A percentile compares a stretch with the other conserved stretches of the same genome.
Evolutionary conservation across 768 basidiomycete species (phyloP).

Genomic region (Termitomyces sp.): DNA sequence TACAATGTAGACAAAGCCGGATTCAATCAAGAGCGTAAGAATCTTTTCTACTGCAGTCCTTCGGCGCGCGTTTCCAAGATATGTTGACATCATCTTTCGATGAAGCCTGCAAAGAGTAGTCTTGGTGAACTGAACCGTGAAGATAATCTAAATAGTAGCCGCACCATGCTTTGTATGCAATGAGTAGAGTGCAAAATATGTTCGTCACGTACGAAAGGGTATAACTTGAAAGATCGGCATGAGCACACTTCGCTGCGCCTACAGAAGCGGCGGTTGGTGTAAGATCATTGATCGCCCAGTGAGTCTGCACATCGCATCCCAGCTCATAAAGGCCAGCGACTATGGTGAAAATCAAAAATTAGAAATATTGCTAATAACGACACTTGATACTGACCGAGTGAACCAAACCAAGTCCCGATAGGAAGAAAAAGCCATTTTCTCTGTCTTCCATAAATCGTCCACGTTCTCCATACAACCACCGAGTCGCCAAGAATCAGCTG

Average conservation of each 20-base stretch:
- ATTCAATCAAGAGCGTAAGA: constrained; percentile 22
- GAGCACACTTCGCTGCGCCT: constrained; percentile 18
- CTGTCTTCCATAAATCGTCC: constrained; percentile 16
- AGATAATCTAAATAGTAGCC: neutral
- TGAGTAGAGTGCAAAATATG: constrained; percentile 22
- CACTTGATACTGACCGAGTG: constrained; percentile 14
- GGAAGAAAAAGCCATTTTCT: constrained; percentile 16
- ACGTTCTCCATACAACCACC: constrained; percentile 26
- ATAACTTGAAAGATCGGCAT: constrained; percentile 23
- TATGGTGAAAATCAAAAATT: neutral
- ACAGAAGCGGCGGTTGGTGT: constrained; percentile 20
- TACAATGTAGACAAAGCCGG: constrained; percentile 21
- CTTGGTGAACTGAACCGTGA: neutral
- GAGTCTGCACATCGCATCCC: constrained; percentile 21
- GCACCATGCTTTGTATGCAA: constrained; percentile 21
- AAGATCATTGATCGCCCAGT: constrained; percentile 18
- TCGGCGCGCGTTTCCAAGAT: constrained; percentile 18
- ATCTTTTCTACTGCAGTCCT: constrained; percentile 22
- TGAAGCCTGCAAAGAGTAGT: constrained; percentile 12
- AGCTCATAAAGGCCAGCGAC: constrained; percentile 24
- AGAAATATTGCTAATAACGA: neutral
- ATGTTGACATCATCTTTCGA: constrained; percentile 18
- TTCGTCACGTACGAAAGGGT: constrained; percentile 24
- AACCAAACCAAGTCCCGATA: constrained; percentile 20
- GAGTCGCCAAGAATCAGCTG: constrained; percentile 24